Base-by-base conservation (phyloP, 2,329 filamentous ascomycete genomes). In the Furcasterigmium furcatum region DNA sequence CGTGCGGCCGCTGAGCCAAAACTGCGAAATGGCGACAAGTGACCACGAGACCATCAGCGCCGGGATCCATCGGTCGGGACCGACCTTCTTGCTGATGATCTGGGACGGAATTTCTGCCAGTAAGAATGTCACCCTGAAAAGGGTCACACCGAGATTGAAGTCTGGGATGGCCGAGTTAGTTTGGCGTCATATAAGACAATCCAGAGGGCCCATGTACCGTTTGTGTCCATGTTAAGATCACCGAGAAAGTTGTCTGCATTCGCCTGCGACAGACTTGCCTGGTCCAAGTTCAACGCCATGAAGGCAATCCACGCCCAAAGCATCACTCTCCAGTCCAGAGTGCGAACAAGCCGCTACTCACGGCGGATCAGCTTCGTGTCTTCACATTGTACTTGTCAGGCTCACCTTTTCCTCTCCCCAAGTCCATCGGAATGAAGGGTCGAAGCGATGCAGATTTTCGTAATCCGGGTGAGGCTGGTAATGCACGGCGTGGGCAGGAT, bases 51-150 rank as follows among this genome's bases (percentile, higher is more conserved):
- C 52, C 61, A 66, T 77, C 22, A 68, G 67, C 5, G 78, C 62
- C 9, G 73, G 75, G 6, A 73, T 73, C 63, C 78, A 74, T 18
- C 64, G 65, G 36, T 71, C 65, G 1, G 51, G 52, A 9, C 50
- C 64, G 3, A 67, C 51, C 55, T 73, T 74, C 59, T 85, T 85
- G 36, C 71, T 75, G 12, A 84, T 55, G 6, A 85, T 67, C 54
- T 84, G 80, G 0, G 79, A 84, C 0, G 81, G 81, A 2, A 85
- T 61, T 52, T 85, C 81, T 0, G 80, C 78, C 5, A 71, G 60
- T 2, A 83, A 60, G 51, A 82, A 82, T 0, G 70, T 69, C 4
- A 73, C 58, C 38, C 66, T 66, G 52, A 73, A 74, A 19, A 76
- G 65, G 1, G 68, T 71, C 48, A 70, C 70, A n/a, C 72, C 72